phyloP scores from a whole-genome alignment of 495 filamentous ascomycete species.

The Talaromyces nanjingensis region DNA sequence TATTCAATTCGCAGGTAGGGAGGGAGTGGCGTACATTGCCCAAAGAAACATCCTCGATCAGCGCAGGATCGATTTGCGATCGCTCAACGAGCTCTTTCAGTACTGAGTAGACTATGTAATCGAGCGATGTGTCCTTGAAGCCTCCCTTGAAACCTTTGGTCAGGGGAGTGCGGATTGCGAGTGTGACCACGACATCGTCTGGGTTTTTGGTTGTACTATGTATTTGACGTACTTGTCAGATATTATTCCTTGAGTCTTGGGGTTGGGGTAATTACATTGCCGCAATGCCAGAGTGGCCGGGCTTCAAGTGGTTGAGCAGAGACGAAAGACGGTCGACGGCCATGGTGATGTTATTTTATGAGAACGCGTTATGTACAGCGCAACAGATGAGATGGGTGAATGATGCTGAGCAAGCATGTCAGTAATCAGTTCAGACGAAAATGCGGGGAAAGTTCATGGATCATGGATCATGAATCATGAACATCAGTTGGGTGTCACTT shows the following conservation, averaged over 20 bases:
- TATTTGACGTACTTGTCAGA: neutral
- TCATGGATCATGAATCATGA: neutral
- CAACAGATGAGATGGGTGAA: neutral
- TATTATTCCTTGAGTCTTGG: too few relatives aligned
- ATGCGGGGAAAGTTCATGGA: neutral
- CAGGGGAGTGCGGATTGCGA: slow-evolving; percentile 71
- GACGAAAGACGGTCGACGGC: slow-evolving; percentile 78
- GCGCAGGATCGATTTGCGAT: slow-evolving; percentile 69
- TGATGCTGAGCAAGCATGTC: neutral
- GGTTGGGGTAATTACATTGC: slow-evolving; percentile 57
- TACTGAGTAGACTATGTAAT: slow-evolving; percentile 73
- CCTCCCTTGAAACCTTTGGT: slow-evolving; percentile 76
- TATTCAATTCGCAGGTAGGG: neutral
- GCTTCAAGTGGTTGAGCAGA: slow-evolving; percentile 80
- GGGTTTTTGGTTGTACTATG: slow-evolving; percentile 89
- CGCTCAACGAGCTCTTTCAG: slow-evolving; percentile 67
- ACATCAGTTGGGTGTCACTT: neutral
- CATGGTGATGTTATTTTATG: slow-evolving; percentile 41
- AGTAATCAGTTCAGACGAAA: neutral
- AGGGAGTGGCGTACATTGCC: slow-evolving; percentile 63
- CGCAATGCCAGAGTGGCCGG: slow-evolving; percentile 55
- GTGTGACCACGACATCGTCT: slow-evolving; percentile 92
- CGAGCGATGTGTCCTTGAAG: slow-evolving; percentile 90
- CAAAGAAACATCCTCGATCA: slow-evolving; percentile 87
- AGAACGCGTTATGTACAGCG: neutral